Percentiles rank a stretch among this genome's conserved stretches.
Evolutionary conservation across 1,284 basidiomycete species (phyloP).

Genomic region (Trametes hirsuta): DNA sequence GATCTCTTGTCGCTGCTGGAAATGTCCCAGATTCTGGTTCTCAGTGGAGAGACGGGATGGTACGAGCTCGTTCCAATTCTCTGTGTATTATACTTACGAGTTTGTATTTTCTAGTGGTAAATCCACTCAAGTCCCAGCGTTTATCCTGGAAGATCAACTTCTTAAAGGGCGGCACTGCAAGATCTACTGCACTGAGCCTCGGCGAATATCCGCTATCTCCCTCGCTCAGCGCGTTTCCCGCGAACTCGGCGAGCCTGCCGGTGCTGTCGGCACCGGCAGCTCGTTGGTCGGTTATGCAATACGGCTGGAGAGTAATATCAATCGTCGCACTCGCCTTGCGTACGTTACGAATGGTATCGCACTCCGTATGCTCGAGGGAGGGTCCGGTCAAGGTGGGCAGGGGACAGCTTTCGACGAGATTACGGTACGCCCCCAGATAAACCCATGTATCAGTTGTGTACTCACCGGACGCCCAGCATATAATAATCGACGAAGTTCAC

Average conservation of each 20-base stretch:
- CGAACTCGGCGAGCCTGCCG: conserved; percentile 88
- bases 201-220: conserved; percentile 97
- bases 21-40: conserved; percentile 84
- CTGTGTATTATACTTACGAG: conserved; percentile 7
- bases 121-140: conserved; percentile 95
- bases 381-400: conserved; percentile 64
- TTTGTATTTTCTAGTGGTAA: conserved; percentile 72
- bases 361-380: conserved; percentile 92
- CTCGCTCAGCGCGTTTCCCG: conserved; percentile 94
- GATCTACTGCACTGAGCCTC: conserved; percentile 95
- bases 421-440: conserved; percentile 54
- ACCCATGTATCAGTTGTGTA: conserved; percentile 1
- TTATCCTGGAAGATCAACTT: conserved; percentile 92
- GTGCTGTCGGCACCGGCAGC: conserved; percentile 76
- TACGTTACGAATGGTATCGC: conserved; percentile 97
- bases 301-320: conserved; percentile 88
- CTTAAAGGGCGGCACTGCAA: conserved; percentile 85
- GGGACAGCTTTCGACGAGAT: conserved; percentile 91
- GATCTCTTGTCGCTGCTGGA: conserved; percentile 78
- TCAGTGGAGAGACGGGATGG: conserved; percentile 99
- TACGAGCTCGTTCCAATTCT: conserved; percentile 36
- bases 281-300: conserved; percentile 97
- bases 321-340: conserved; percentile 78
- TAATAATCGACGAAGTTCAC: conserved; percentile 92
- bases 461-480: conserved; percentile 53